Evolutionary conservation across 2,329 filamentous ascomycete species (phyloP).

Genomic region (Penicillium concentricum): DNA sequence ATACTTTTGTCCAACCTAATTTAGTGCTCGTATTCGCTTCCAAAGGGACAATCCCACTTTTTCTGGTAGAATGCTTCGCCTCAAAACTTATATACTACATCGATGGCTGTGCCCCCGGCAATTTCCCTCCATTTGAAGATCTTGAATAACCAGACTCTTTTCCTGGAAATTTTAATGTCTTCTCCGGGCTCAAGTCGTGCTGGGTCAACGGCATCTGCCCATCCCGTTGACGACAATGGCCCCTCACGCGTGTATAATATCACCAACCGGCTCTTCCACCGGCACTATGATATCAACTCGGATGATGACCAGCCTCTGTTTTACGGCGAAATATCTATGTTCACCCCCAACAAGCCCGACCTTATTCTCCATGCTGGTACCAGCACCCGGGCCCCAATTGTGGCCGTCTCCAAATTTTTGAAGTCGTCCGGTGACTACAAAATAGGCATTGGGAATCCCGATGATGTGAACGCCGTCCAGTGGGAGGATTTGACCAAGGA

Average conservation of each 20-base stretch:
- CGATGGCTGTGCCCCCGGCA: not conserved
- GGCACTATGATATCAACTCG: constrained; percentile 17
- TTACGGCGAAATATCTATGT: constrained; percentile 13
- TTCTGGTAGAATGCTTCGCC: not conserved
- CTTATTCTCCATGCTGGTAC: constrained; percentile 14
- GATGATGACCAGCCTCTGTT: constrained; percentile 8
- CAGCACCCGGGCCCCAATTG: constrained; percentile 13
- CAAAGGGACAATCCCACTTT: not conserved
- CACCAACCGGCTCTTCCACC: constrained; percentile 9
- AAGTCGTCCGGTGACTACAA: constrained; percentile 26
- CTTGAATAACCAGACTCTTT: not conserved
- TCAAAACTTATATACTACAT: not conserved
- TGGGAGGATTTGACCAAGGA: constrained; percentile 30
- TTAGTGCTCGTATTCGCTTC: constrained; percentile 1
- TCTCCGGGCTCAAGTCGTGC: constrained; percentile 2
- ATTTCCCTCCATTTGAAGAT: not conserved
- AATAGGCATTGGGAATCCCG: constrained; percentile 28
- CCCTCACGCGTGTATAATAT: constrained; percentile 11
- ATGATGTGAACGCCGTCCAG: constrained; percentile 14
- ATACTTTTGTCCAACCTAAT: not conserved
- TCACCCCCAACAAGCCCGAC: constrained; percentile 16
- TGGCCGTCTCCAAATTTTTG: constrained; percentile 26
- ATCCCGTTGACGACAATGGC: constrained; percentile 2
- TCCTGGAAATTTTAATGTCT: not conserved
- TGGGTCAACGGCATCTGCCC: constrained; percentile 11